A percentile compares a stretch with the other conserved stretches of the same genome.
phyloP scores from a whole-genome alignment of 768 basidiomycete genomes.

The Mycena vulgaris region DNA sequence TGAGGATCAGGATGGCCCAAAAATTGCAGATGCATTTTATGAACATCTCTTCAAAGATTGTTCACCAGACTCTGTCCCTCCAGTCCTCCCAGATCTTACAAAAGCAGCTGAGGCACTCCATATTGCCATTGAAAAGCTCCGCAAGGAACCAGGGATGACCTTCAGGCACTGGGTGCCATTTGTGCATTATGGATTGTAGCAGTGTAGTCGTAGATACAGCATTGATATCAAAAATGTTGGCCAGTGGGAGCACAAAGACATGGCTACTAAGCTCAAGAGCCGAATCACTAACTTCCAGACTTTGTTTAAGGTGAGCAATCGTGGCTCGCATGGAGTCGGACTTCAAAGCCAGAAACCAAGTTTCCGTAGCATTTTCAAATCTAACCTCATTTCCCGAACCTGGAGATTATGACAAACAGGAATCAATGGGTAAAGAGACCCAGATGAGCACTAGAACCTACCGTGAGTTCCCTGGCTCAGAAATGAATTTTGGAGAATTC shows the following conservation, averaged over 20 bases:
- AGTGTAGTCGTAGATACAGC: slow-evolving; percentile 7
- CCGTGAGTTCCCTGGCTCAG: background rate
- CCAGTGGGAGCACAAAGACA: slow-evolving; percentile 3
- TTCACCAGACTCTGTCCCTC: too few relatives aligned
- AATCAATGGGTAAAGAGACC: background rate
- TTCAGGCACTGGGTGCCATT: background rate
- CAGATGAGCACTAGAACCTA: background rate
- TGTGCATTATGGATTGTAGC: background rate
- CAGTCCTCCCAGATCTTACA: too few relatives aligned
- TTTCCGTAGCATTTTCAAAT: background rate
- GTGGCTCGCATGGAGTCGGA: slow-evolving; percentile 1
- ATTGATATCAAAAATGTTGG: slow-evolving; percentile 1
- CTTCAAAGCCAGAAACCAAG: background rate
- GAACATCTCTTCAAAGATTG: too few relatives aligned
- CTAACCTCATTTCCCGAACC: background rate
- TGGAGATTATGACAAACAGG: background rate
- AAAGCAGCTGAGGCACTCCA: too few relatives aligned
- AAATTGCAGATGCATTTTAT: too few relatives aligned
- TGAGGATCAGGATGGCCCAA: too few relatives aligned
- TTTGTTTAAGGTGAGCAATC: slow-evolving; percentile 8
- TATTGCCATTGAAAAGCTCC: too few relatives aligned
- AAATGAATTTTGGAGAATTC: background rate
- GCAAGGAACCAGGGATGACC: background rate
- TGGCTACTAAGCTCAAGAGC: slow-evolving; percentile 6
- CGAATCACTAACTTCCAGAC: background rate